Base-by-base conservation (phyloP, 108 stramenopile species). In the Cyclostephanos tholiformis region DNA sequence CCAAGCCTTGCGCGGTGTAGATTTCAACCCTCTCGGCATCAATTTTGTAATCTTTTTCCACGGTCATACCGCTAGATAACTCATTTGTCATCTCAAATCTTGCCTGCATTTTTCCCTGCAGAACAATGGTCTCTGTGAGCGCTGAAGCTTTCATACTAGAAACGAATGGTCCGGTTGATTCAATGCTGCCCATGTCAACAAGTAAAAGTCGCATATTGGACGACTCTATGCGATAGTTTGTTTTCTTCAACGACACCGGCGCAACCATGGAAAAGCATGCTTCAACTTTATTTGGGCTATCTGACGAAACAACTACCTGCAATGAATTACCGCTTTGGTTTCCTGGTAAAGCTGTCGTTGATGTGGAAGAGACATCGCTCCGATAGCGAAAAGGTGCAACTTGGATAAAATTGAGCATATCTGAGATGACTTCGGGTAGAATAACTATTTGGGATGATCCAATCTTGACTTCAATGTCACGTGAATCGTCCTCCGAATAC, bases 391-490 rank as follows among this genome's bases (percentile, higher is more conserved):
- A 55, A 0, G 63, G 64, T 55, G 68, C 85, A 30, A 71, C 68
- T 25, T 74, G 58, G n/a, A 91, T 62, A 41, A 90, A 95, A 10
- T 70, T 44, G 16, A 90, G 49, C 38, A 92, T 64, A n/a, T 95
- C 94, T 11, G 82, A 67, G 0, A 95, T 79, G 16, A 82, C 74
- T 83, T 92, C 91, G 2, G 94, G 94, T 60, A 95, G 71, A 14
- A 92, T 68, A 23, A 92, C 84, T 26, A 95, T 53, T 69, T 87
- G 84, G 5, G 91, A 91, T 11, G 91, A 91, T 13, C 94, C 94
- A 36, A 95, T 78, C 17, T 66, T 82, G 0, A 95, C 67, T 32
- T 84, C 80, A 19, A 91, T 73, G 4, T 76, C 63, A 46, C 64
- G 59, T 36, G 81, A 63, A 55, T 65, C 68, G 13, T 77, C 82